These are phyloP conservation scores for Yamadazyma kanchanaburiensis DNA, from an alignment of 1,139 yeast species.

Conservation along the genomic window DNA sequence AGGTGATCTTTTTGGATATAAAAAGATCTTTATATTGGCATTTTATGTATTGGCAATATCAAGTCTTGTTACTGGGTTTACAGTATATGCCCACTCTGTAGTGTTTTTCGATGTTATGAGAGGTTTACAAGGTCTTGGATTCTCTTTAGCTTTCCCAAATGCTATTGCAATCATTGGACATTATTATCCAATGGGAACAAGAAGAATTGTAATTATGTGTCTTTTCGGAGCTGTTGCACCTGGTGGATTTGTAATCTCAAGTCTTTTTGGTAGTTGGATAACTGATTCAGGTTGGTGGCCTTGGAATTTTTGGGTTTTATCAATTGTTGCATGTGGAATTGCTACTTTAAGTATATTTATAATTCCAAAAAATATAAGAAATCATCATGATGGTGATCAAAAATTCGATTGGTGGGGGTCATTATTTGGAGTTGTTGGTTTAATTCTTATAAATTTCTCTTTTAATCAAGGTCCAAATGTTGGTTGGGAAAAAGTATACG, in stretches of 20 bases:
- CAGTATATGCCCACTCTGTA: constrained; percentile 37
- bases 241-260: constrained; percentile 51
- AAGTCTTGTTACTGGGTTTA: constrained; percentile 50
- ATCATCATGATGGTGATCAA: constrained; percentile 12
- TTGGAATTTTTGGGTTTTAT: constrained; percentile 51
- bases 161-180: constrained; percentile 54
- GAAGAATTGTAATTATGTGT: constrained; percentile 42
- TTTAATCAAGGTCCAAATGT: constrained; percentile 63
- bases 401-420: constrained; percentile 45
- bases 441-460: constrained; percentile 53
- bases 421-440: constrained; percentile 31
- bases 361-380: constrained; percentile 40
- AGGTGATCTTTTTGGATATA: constrained; percentile 65
- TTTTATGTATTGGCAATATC: constrained; percentile 46
- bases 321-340: constrained; percentile 31
- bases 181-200: constrained; percentile 43
- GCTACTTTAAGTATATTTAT: constrained; percentile 30
- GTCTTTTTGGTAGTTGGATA: constrained; percentile 43
- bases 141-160: constrained; percentile 56
- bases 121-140: constrained; percentile 60
- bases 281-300: constrained; percentile 50
- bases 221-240: constrained; percentile 61
- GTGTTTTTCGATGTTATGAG: constrained; percentile 50
- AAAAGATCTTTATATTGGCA: constrained; percentile 44
- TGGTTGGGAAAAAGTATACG: constrained; percentile 53